These are phyloP conservation scores for Trichaptum fuscoviolaceum DNA, from an alignment of 768 basidiomycete species.

Conservation along the genomic window DNA sequence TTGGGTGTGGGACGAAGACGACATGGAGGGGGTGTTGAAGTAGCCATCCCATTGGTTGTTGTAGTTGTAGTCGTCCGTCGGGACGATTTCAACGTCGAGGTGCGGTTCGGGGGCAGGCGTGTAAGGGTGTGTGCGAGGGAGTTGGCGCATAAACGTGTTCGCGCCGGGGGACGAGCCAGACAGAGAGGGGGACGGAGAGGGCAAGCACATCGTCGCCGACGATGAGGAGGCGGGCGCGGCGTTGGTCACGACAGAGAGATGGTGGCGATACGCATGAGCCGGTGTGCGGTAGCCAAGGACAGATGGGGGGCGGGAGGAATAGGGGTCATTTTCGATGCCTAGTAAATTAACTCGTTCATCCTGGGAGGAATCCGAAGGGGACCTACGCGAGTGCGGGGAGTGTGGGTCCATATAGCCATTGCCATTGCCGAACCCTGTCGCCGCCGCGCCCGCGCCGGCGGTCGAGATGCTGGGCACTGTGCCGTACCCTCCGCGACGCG, in stretches of 20 bases:
- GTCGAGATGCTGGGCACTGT: neutral
- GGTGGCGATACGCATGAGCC: constrained; percentile 3
- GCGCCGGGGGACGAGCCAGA: constrained; percentile 18
- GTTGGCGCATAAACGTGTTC: neutral
- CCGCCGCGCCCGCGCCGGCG: too few relatives aligned
- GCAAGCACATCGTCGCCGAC: neutral
- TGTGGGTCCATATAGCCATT: neutral
- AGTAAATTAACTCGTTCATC: neutral
- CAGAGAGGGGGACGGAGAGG: constrained; percentile 13
- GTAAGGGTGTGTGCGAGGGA: neutral
- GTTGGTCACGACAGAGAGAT: neutral
- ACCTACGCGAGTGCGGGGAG: constrained; percentile 1
- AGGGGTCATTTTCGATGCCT: neutral
- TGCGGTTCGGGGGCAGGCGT: neutral
- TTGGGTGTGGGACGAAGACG: neutral
- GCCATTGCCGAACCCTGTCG: neutral
- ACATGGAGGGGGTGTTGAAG: neutral
- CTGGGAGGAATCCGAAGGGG: neutral
- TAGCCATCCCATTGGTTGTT: neutral
- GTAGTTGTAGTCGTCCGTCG: neutral
- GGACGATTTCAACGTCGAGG: neutral
- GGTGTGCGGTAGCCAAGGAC: constrained; percentile 17
- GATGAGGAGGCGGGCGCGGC: neutral
- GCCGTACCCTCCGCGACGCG: neutral
- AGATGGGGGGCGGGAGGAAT: constrained; percentile 11